Evolutionary conservation across 352 stramenopile species (phyloP).

Genomic region (Phytophthora citricola): DNA sequence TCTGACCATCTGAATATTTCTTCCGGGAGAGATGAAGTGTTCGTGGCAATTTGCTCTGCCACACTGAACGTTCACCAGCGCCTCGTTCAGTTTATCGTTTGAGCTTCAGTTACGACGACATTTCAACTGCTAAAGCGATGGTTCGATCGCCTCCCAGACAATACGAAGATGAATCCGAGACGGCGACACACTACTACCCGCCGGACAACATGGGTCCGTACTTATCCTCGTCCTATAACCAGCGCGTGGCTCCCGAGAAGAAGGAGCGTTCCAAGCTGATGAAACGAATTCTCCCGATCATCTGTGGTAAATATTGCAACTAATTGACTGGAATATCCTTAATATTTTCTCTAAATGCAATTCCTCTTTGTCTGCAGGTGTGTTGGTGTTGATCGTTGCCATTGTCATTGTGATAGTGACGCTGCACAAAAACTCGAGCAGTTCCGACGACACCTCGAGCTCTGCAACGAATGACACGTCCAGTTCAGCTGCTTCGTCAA

Average conservation of each 20-base stretch:
- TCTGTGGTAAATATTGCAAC: conserved; percentile 25
- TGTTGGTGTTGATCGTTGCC: conserved; percentile 44
- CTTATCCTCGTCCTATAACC: conserved; percentile 33
- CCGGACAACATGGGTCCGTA: conserved; percentile 37
- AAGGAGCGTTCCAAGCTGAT: conserved; percentile 31
- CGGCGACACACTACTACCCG: conserved; percentile 37
- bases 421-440: conserved; percentile 33
- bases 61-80: conserved; percentile 8
- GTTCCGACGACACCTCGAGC: conserved; percentile 1
- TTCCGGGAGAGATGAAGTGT: conserved; percentile 4
- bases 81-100: conserved; percentile 34
- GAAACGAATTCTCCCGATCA: conserved; percentile 26
- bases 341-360: neutral
- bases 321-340: conserved; percentile 1
- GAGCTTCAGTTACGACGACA: conserved; percentile 16
- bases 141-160: conserved; percentile 22
- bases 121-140: conserved; percentile 18
- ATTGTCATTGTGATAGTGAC: conserved; percentile 50
- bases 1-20: neutral
- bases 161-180: conserved; percentile 37
- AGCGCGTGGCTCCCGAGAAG: conserved; percentile 29
- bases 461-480: conserved; percentile 10
- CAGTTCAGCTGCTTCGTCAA: conserved; percentile 13
- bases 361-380: conserved; percentile 7
- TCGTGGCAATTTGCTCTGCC: conserved; percentile 27